Evolutionary conservation across 2,329 filamentous ascomycete species (phyloP).

Genomic region (Aquanectria penicillioides): DNA sequence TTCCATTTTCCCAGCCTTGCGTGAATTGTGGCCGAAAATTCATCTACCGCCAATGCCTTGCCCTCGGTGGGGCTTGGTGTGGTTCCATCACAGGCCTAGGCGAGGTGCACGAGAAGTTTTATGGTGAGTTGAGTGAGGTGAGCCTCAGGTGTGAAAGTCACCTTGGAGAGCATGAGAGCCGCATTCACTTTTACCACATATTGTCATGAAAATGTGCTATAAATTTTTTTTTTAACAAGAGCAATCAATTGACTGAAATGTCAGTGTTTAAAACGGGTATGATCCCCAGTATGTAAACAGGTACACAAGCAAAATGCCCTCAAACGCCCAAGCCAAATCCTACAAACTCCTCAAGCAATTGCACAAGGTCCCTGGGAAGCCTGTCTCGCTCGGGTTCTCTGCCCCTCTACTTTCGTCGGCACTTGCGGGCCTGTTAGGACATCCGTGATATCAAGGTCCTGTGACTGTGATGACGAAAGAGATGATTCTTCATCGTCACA

Average conservation of each 20-base stretch:
- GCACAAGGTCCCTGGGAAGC: slow-evolving; percentile 38
- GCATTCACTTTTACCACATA: background rate
- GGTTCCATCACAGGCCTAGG: background rate
- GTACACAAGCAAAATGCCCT: slow-evolving; percentile 47
- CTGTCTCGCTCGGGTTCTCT: slow-evolving; percentile 22
- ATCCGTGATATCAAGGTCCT: slow-evolving; percentile 19
- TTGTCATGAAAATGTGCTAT: background rate
- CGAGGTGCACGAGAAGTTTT: background rate
- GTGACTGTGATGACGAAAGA: slow-evolving; percentile 1
- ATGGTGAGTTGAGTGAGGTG: background rate
- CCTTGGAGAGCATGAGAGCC: no score
- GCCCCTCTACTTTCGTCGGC: slow-evolving; percentile 18
- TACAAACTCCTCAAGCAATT: slow-evolving; percentile 47
- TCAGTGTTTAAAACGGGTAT: slow-evolving; percentile 44
- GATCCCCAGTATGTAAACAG: slow-evolving; percentile 44
- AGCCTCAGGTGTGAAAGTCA: no score
- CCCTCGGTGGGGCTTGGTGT: slow-evolving; percentile 33
- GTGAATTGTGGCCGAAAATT: slow-evolving; percentile 33
- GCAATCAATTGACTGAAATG: slow-evolving; percentile 28
- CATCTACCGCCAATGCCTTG: slow-evolving; percentile 37
- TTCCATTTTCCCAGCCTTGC: slow-evolving; percentile 37
- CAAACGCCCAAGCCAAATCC: slow-evolving; percentile 48
- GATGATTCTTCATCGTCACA: background rate
- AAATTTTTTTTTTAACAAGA: slow-evolving; percentile 2
- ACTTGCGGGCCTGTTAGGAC: background rate